Evolutionary conservation across 805 yeast genomes (phyloP).

Genomic region (Maudiozyma barnettii): DNA sequence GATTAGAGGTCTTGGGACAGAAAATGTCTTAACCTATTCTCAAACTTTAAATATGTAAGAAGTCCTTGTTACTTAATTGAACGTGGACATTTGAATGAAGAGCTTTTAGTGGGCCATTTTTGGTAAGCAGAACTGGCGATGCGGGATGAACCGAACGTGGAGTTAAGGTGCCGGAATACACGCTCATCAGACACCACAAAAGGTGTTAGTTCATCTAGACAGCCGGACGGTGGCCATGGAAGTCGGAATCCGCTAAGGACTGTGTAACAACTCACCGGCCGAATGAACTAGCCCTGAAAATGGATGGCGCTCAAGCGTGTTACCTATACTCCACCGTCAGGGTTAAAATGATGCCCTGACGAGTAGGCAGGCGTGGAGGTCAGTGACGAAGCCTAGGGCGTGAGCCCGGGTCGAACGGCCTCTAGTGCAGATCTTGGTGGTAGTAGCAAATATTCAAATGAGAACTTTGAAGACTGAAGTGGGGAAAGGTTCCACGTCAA

Average conservation of each 20-base stretch:
- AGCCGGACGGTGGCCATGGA: conserved; percentile 47
- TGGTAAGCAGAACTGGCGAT: conserved; percentile 41
- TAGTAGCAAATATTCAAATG: conserved; percentile 35
- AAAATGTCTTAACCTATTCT: conserved; percentile 34
- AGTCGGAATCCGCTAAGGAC: conserved; percentile 49
- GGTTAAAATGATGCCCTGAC: conserved; percentile 31
- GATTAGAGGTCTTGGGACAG: conserved; percentile 35
- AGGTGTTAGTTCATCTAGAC: conserved; percentile 37
- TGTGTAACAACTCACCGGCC: conserved; percentile 45
- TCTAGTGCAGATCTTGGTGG: conserved; percentile 37
- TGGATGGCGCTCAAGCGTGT: conserved; percentile 31
- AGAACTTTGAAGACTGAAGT: conserved; percentile 36
- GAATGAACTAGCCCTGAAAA: conserved; percentile 39
- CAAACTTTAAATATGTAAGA: conserved; percentile 37
- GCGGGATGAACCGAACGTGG: conserved; percentile 37
- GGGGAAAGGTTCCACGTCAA: conserved; percentile 37
- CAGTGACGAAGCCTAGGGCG: conserved; percentile 35
- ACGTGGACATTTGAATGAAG: conserved; percentile 31
- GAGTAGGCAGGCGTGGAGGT: conserved; percentile 38
- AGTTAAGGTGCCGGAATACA: conserved; percentile 35
- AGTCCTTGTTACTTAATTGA: conserved; percentile 35
- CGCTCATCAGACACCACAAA: conserved; percentile 39
- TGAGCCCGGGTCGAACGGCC: conserved; percentile 35
- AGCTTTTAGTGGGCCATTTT: conserved; percentile 39
- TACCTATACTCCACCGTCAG: conserved; percentile 35